Percentiles rank a stretch among this genome's conserved stretches.
These are phyloP conservation scores for Termitomyces sp. DNA, from an alignment of 768 basidiomycete species.

Conservation along the genomic window DNA sequence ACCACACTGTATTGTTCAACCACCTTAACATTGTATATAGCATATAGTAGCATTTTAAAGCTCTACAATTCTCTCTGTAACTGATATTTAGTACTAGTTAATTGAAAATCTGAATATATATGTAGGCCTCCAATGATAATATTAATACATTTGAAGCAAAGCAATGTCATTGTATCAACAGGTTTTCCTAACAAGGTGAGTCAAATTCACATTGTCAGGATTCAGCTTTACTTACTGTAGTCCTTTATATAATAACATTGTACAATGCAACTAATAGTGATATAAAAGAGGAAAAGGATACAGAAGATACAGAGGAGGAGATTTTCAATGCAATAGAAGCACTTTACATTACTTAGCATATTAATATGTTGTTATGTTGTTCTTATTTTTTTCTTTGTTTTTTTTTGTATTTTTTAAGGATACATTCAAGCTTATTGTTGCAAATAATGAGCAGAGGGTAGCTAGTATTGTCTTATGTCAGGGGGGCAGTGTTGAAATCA, in stretches of 20 bases:
- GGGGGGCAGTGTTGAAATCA: no score
- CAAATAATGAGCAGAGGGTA: no score
- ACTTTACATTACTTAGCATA: no score
- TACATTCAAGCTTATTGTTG: no score
- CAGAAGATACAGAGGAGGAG: no score
- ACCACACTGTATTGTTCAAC: neutral
- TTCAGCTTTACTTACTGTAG: neutral
- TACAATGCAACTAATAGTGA: no score
- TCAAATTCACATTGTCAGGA: neutral
- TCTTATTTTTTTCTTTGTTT: no score
- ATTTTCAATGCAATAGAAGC: no score
- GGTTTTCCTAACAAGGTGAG: neutral
- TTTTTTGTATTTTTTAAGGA: no score
- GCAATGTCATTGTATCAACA: neutral
- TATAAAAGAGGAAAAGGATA: no score
- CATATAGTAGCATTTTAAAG: neutral
- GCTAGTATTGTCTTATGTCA: no score
- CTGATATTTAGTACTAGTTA: neutral
- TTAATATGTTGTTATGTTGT: no score
- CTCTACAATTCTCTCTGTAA: neutral
- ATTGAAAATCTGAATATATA: neutral
- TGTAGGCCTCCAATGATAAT: neutral
- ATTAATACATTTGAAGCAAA: neutral
- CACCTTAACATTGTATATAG: neutral
- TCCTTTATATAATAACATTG: neutral